A percentile compares a stretch with the other conserved stretches of the same genome.
phyloP scores from a whole-genome alignment of 495 filamentous ascomycete species.

The Poronia punctata region DNA sequence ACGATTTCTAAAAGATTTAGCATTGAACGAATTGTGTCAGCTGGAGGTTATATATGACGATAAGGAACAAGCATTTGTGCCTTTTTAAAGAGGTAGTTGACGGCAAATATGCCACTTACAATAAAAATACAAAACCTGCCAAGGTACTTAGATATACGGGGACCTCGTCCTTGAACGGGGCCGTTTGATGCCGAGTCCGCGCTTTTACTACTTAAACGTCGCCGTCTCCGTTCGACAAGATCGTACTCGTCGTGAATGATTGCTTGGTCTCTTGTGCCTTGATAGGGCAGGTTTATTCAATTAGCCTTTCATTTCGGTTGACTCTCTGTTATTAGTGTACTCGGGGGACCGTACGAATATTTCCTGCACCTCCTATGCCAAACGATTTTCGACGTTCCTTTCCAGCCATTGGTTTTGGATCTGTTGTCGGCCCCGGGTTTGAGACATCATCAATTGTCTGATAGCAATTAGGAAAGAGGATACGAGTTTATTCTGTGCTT shows the following conservation, averaged over 20 bases:
- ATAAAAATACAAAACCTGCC: too few species aligned
- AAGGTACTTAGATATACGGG: too few species aligned
- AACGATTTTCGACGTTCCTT: conserved; percentile 21
- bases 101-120: too few species aligned
- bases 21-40: too few species aligned
- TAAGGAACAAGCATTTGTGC: too few species aligned
- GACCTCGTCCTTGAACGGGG: too few species aligned
- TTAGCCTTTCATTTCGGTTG: too few species aligned
- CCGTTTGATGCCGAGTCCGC: too few species aligned
- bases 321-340: too few species aligned
- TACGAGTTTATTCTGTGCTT: neutral
- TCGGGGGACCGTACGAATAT: conserved; percentile 20
- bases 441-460: neutral
- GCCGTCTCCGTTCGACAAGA: conserved; percentile 6
- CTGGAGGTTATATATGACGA: too few species aligned
- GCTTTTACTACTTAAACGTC: neutral
- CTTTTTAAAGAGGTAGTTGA: too few species aligned
- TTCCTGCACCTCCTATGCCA: conserved; percentile 27
- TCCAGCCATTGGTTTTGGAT: neutral
- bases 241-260: conserved; percentile 1
- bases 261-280: neutral
- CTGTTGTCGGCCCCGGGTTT: neutral
- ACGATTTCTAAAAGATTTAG: too few species aligned
- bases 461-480: neutral
- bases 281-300: neutral